Evolutionary conservation across 2,329 filamentous ascomycete genomes (phyloP).

Genomic region (Beauveria caledonica): DNA sequence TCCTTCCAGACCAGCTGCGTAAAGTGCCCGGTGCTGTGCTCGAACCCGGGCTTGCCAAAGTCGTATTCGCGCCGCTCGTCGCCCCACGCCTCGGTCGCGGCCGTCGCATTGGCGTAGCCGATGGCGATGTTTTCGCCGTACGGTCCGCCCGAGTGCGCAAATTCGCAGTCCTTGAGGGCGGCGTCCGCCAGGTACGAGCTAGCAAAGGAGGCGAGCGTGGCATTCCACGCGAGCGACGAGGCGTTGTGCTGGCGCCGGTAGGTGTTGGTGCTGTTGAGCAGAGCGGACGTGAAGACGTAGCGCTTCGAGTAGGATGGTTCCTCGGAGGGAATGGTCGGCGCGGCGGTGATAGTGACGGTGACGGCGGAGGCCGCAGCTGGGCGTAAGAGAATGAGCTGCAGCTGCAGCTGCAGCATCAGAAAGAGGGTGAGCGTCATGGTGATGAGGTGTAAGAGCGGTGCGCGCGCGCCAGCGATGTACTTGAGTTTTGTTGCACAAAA

Average conservation of each 20-base stretch:
- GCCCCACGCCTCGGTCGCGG: conserved; percentile 59
- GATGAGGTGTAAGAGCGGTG: neutral
- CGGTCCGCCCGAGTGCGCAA: conserved; percentile 51
- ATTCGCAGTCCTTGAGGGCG: conserved; percentile 31
- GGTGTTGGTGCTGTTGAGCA: conserved; percentile 58
- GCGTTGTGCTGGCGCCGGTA: conserved; percentile 59
- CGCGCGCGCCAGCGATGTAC: neutral
- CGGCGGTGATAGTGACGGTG: conserved; percentile 25
- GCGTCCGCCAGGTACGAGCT: conserved; percentile 35
- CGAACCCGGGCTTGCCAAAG: conserved; percentile 49
- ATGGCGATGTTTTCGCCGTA: conserved; percentile 69
- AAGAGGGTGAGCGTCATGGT: neutral
- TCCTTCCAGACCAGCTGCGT: conserved; percentile 65
- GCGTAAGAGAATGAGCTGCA: neutral
- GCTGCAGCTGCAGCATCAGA: neutral
- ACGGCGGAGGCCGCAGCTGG: neutral
- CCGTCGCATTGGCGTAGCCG: conserved; percentile 52
- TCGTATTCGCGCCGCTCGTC: conserved; percentile 45
- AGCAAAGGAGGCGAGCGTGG: conserved; percentile 50
- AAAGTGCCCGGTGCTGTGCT: conserved; percentile 58
- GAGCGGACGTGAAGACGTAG: conserved; percentile 38
- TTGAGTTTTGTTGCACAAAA: neutral
- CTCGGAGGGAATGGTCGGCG: conserved; percentile 26
- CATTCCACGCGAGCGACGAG: conserved; percentile 53
- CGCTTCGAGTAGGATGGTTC: conserved; percentile 25